Evolutionary conservation across 2,329 filamentous ascomycete species (phyloP).

Genomic region (Penicillium sumatraense): DNA sequence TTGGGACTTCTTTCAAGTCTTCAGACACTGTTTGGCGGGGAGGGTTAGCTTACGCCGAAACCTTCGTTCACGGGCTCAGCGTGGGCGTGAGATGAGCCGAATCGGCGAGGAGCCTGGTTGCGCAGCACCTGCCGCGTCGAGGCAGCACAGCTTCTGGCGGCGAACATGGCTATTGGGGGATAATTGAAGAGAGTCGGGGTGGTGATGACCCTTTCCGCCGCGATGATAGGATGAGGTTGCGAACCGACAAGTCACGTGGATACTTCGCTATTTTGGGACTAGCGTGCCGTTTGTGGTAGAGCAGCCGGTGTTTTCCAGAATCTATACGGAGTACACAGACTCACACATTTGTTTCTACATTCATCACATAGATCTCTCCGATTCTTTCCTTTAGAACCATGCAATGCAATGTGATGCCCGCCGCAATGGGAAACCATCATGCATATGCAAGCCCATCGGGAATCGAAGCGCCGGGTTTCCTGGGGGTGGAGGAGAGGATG

Average conservation of each 20-base stretch:
- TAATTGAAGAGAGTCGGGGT: slow-evolving; percentile 36
- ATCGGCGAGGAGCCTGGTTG: slow-evolving; percentile 49
- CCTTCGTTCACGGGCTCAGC: slow-evolving; percentile 50
- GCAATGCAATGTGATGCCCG: neutral
- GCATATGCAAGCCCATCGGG: slow-evolving; percentile 9
- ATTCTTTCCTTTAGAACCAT: neutral
- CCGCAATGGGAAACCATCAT: neutral
- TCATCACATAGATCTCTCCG: too few relatives aligned
- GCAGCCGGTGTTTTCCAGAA: neutral
- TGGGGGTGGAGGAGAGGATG: slow-evolving; percentile 2
- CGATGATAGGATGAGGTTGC: slow-evolving; percentile 31
- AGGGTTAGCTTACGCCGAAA: slow-evolving; percentile 49
- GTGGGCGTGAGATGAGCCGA: slow-evolving; percentile 47
- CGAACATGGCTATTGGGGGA: slow-evolving; percentile 42
- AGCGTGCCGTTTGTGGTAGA: slow-evolving; percentile 18
- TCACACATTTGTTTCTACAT: too few relatives aligned
- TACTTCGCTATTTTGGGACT: slow-evolving; percentile 13
- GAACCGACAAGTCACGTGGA: slow-evolving; percentile 27
- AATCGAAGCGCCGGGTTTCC: neutral
- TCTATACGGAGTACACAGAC: too few relatives aligned
- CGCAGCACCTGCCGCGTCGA: slow-evolving; percentile 44
- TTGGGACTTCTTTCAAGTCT: slow-evolving; percentile 13
- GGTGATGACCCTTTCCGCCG: slow-evolving; percentile 34
- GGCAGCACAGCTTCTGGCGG: slow-evolving; percentile 45
- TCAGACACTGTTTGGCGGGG: slow-evolving; percentile 13